Conservation (phyloP, 306 rosid genomes). For the Medicago ruthenica region DNA sequence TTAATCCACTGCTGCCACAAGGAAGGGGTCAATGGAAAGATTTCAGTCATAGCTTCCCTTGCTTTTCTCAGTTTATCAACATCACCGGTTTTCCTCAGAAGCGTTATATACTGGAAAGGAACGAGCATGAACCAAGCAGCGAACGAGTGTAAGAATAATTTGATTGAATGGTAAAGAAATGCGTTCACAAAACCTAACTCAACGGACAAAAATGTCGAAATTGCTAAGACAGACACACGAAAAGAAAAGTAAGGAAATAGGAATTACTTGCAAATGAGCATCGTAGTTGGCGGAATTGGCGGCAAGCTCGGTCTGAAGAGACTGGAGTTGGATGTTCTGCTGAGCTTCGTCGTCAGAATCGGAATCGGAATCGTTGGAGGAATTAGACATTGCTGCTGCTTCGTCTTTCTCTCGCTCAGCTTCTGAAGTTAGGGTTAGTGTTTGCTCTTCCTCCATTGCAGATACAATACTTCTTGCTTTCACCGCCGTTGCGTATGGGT, state of each 20-base stretch:
- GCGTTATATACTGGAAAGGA: constrained; percentile 62
- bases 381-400: not conserved
- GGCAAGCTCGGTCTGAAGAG: constrained; percentile 66
- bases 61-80: constrained; percentile 75
- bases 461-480: not conserved
- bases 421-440: constrained; percentile 31
- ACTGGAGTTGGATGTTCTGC: constrained; percentile 65
- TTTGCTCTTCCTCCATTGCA: constrained; percentile 54
- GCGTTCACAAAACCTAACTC: too few species aligned
- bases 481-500: not conserved
- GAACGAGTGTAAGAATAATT: constrained; percentile 14
- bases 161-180: not conserved
- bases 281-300: constrained; percentile 78
- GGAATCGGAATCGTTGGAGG: constrained; percentile 33
- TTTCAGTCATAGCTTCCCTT: constrained; percentile 77
- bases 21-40: constrained; percentile 74
- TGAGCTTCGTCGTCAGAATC: constrained; percentile 64
- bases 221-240: too few species aligned
- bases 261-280: constrained; percentile 63
- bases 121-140: not conserved
- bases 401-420: constrained; percentile 18
- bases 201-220: too few species aligned
- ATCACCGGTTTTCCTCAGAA: constrained; percentile 73
- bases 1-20: constrained; percentile 94
- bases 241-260: not conserved